These are phyloP conservation scores for Cucurbitaria berberidis DNA, from an alignment of 2,329 filamentous ascomycete species.

Conservation along the genomic window DNA sequence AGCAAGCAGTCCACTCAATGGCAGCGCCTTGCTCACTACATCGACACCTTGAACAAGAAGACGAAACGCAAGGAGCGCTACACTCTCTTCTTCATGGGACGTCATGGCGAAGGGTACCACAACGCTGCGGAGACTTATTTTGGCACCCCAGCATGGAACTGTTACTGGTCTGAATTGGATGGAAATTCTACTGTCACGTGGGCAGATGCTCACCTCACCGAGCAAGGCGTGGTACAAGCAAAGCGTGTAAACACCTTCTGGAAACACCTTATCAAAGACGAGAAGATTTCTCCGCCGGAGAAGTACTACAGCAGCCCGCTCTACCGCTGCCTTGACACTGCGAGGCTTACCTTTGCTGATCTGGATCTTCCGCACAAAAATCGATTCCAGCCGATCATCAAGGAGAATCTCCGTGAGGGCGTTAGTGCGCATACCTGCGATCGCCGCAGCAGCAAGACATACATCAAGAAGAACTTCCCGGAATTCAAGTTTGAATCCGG, in stretches of 20 bases:
- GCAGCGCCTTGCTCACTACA: constrained; percentile 67
- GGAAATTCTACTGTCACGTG: constrained; percentile 69
- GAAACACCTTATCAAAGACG: constrained; percentile 54
- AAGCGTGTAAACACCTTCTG: constrained; percentile 66
- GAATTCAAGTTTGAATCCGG: constrained; percentile 64
- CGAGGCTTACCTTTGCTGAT: constrained; percentile 64
- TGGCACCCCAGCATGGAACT: constrained; percentile 72
- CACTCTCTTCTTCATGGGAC: constrained; percentile 71
- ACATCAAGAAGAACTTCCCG: constrained; percentile 61
- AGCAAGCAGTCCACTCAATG: constrained; percentile 62
- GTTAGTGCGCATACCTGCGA: constrained; percentile 74
- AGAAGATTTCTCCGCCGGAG: constrained; percentile 66
- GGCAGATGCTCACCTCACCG: constrained; percentile 69
- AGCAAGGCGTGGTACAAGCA: constrained; percentile 63
- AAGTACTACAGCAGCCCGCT: constrained; percentile 71
- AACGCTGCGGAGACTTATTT: constrained; percentile 71
- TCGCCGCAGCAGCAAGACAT: constrained; percentile 61
- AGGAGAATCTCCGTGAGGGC: constrained; percentile 70
- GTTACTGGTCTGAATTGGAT: constrained; percentile 69
- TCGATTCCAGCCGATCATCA: constrained; percentile 65
- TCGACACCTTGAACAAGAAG: constrained; percentile 61
- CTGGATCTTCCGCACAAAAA: constrained; percentile 58
- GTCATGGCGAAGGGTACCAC: constrained; percentile 72
- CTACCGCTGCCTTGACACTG: constrained; percentile 67
- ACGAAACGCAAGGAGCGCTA: constrained; percentile 59